These are phyloP conservation scores for Colletotrichum somersetense DNA, from an alignment of 2,329 filamentous ascomycete genomes.

Conservation along the genomic window DNA sequence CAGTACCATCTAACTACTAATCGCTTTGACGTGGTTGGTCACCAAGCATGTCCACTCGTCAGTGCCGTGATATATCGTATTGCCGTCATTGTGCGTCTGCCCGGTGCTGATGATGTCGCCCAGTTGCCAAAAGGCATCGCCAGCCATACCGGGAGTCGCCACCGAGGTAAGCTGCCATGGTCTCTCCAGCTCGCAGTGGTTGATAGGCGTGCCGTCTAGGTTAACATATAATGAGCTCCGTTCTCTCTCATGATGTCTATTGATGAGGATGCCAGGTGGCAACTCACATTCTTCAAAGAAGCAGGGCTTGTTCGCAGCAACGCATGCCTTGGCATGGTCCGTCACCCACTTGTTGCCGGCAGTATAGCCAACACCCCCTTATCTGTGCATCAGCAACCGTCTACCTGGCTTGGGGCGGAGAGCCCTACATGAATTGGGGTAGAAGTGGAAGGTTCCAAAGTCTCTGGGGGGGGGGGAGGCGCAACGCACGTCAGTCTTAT, in stretches of 20 bases:
- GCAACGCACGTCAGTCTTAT: neutral
- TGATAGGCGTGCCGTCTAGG: constrained; percentile 45
- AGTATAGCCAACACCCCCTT: constrained; percentile 38
- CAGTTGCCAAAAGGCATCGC: constrained; percentile 57
- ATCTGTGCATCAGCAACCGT: constrained; percentile 20
- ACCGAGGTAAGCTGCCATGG: constrained; percentile 58
- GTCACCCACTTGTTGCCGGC: constrained; percentile 44
- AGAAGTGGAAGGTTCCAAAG: constrained; percentile 54
- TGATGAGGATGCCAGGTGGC: neutral
- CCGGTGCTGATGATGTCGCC: constrained; percentile 57
- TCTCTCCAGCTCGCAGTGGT: constrained; percentile 58
- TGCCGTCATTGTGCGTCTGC: constrained; percentile 57
- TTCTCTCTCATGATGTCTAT: too few species aligned
- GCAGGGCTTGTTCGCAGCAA: constrained; percentile 48
- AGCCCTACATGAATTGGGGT: constrained; percentile 48
- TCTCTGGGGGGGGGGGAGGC: constrained; percentile 48
- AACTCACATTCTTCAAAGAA: constrained; percentile 52
- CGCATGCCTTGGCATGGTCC: constrained; percentile 48
- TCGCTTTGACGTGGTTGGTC: constrained; percentile 54
- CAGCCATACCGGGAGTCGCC: constrained; percentile 49
- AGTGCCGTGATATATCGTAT: constrained; percentile 59
- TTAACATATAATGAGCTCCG: neutral
- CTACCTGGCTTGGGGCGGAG: constrained; percentile 34
- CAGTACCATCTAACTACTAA: constrained; percentile 17
- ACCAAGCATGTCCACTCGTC: constrained; percentile 59